phyloP scores from a whole-genome alignment of 2,329 filamentous ascomycete genomes.

The Penicillium sp. region DNA sequence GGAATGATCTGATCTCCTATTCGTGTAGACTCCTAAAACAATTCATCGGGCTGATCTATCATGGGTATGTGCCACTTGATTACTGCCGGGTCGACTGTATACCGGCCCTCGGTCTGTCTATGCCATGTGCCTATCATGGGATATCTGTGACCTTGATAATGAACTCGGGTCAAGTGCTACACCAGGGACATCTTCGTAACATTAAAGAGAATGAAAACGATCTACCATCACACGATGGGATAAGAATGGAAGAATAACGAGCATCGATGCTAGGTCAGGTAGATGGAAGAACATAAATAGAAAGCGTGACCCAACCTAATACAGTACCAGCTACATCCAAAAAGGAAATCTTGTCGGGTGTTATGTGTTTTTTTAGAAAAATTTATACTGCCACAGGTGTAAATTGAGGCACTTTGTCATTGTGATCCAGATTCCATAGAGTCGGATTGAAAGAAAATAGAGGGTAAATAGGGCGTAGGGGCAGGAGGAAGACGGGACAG shows the following conservation, averaged over 20 bases:
- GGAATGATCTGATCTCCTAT: too few species aligned
- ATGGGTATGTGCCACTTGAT: too few species aligned
- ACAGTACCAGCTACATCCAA: constrained; percentile 23
- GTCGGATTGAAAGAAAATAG: constrained; percentile 22
- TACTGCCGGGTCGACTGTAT: too few species aligned
- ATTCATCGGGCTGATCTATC: too few species aligned
- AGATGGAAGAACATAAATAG: background rate
- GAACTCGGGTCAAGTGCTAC: constrained; percentile 33
- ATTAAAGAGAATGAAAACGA: constrained; percentile 35
- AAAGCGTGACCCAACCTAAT: background rate
- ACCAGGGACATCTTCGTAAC: constrained; percentile 34
- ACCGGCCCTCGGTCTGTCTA: too few species aligned
- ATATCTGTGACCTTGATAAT: constrained; percentile 6
- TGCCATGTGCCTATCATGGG: too few species aligned
- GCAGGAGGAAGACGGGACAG: constrained; percentile 23
- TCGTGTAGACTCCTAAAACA: too few species aligned
- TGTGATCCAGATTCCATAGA: constrained; percentile 32
- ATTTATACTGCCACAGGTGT: constrained; percentile 32
- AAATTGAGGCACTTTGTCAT: constrained; percentile 34
- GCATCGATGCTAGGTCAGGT: background rate
- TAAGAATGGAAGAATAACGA: constrained; percentile 8
- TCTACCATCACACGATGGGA: constrained; percentile 35
- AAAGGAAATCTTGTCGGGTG: constrained; percentile 10
- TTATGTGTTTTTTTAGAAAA: constrained; percentile 7
- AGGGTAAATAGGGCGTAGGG: constrained; percentile 14